These are phyloP conservation scores for Clohesyomyces aquaticus DNA, from an alignment of 495 filamentous ascomycete genomes.

Conservation along the genomic window DNA sequence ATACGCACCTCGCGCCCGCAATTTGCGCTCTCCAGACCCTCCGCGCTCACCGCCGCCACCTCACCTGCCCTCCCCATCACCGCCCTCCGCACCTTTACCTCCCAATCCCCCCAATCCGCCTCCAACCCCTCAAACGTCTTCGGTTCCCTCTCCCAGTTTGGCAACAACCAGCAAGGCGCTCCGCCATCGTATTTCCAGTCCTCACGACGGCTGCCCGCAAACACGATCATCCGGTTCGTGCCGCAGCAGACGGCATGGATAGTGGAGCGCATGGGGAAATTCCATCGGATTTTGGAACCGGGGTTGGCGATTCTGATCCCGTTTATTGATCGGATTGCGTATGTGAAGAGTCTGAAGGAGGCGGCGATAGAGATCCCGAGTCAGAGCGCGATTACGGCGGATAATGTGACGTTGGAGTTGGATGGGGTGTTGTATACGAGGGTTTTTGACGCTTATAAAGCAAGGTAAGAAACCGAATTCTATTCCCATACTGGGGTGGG, in stretches of 20 bases:
- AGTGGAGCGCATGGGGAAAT: constrained; percentile 98
- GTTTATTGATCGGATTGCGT: constrained; percentile 93
- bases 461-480: no score
- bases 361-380: constrained; percentile 92
- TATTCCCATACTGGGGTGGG: no score
- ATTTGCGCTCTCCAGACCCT: neutral
- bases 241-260: constrained; percentile 99
- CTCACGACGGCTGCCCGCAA: constrained; percentile 70
- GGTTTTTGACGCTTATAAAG: constrained; percentile 97
- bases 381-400: constrained; percentile 95
- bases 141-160: constrained; percentile 11
- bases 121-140: constrained; percentile 21
- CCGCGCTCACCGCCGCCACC: constrained; percentile 7
- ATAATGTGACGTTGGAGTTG: constrained; percentile 95
- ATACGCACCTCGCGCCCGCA: constrained; percentile 11
- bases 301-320: constrained; percentile 88
- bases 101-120: constrained; percentile 14
- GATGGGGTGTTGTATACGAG: constrained; percentile 95
- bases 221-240: constrained; percentile 95
- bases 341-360: constrained; percentile 97
- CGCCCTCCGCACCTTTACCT: constrained; percentile 16
- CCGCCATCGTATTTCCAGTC: constrained; percentile 60
- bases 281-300: constrained; percentile 86
- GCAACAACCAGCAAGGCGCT: constrained; percentile 1
- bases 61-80: neutral